A percentile compares a stretch with the other conserved stretches of the same genome.
phyloP scores from a whole-genome alignment of 2,329 filamentous ascomycete species.

The Curvularia verruculosa region DNA sequence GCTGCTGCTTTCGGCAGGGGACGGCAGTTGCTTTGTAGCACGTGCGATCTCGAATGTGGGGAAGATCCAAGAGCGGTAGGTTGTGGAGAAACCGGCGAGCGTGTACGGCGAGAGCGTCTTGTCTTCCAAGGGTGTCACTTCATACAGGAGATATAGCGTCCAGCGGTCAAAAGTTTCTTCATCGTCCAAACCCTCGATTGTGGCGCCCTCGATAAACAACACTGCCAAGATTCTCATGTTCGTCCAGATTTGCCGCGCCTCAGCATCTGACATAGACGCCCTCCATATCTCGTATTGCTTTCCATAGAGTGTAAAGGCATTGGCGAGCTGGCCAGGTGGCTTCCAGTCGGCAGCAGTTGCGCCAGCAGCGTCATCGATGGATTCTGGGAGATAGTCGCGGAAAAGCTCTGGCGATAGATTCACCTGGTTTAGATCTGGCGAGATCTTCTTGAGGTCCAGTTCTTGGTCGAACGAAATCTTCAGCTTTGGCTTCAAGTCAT shows the following conservation, averaged over 20 bases:
- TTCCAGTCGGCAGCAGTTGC: conserved; percentile 55
- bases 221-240: conserved; percentile 84
- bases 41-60: conserved; percentile 55
- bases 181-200: conserved; percentile 71
- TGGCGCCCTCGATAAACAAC: conserved; percentile 93
- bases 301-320: conserved; percentile 66
- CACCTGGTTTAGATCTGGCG: conserved; percentile 66
- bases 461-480: conserved; percentile 74
- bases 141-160: conserved; percentile 81
- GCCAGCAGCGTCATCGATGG: conserved; percentile 48
- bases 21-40: conserved; percentile 44
- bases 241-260: conserved; percentile 72
- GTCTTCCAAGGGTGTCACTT: conserved; percentile 42
- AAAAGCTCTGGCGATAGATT: conserved; percentile 70
- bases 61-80: conserved; percentile 80
- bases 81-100: conserved; percentile 87
- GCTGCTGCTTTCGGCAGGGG: conserved; percentile 35
- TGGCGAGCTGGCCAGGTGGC: conserved; percentile 77
- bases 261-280: conserved; percentile 72
- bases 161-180: conserved; percentile 78
- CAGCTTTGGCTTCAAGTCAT: conserved; percentile 80
- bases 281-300: conserved; percentile 84
- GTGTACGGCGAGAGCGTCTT: conserved; percentile 60
- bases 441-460: conserved; percentile 70
- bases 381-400: conserved; percentile 45